Conservation (phyloP, 352 stramenopile genomes). For the Phytophthora fragariaefolia region DNA sequence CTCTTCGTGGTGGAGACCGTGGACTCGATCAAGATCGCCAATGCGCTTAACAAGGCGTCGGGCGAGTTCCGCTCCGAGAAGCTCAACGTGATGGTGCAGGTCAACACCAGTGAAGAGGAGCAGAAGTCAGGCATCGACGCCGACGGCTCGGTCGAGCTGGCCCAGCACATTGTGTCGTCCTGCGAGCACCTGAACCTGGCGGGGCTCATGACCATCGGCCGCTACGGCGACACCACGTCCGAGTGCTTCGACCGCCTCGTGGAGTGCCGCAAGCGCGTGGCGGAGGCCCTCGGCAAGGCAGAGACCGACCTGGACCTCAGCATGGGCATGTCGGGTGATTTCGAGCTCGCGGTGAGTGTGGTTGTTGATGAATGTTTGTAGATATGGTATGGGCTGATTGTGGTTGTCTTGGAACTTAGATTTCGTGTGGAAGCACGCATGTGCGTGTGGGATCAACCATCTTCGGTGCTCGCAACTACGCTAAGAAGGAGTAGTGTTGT, state of each 20-base stretch:
- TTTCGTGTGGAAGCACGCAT: slow-evolving; percentile 95
- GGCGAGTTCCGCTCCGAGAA: slow-evolving; percentile 65
- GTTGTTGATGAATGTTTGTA: not conserved
- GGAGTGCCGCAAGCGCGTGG: slow-evolving; percentile 71
- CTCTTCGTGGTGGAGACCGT: slow-evolving; percentile 97
- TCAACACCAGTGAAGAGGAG: slow-evolving; percentile 99
- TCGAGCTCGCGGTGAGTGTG: slow-evolving; percentile 89
- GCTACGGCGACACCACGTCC: slow-evolving; percentile 91
- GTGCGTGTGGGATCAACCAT: slow-evolving; percentile 98
- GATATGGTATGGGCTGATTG: not conserved
- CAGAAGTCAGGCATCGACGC: slow-evolving; percentile 94
- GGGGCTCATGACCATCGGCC: slow-evolving; percentile 99
- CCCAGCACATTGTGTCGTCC: slow-evolving; percentile 88
- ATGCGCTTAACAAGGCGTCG: slow-evolving; percentile 93
- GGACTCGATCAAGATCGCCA: slow-evolving; percentile 96
- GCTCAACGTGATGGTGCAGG: slow-evolving; percentile 96
- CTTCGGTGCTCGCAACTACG: slow-evolving; percentile 96
- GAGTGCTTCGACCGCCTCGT: slow-evolving; percentile 93
- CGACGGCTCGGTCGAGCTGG: slow-evolving; percentile 78
- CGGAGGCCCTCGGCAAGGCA: slow-evolving; percentile 66
- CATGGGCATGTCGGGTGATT: slow-evolving; percentile 99
- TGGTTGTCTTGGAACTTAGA: slow-evolving; percentile 53
- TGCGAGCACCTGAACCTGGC: slow-evolving; percentile 94
- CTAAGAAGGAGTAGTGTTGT: slow-evolving; percentile 46
- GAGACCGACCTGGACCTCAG: slow-evolving; percentile 92